Evolutionary conservation across 495 filamentous ascomycete species (phyloP), one percentile per base, ranked within the genome.

Genomic region (Daldinia decipiens): DNA sequence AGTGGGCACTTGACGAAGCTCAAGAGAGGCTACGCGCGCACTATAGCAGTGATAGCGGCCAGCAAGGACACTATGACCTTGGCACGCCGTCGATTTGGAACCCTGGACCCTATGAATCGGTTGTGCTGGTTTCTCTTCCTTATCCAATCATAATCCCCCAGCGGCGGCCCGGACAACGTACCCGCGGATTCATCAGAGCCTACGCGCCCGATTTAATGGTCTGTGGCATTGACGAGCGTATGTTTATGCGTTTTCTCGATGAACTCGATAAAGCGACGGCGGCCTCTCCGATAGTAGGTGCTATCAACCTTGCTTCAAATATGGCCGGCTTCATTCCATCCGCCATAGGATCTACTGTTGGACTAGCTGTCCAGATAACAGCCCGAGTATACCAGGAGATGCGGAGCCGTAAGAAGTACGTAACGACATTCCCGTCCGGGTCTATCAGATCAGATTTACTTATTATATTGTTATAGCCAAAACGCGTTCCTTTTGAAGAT

Each of bases 401-500:
- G 7, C 78, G 84, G 57, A 60, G 79, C 17, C 72, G 81, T 59
- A 70, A 72, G 40, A 43, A 65, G 27, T 29, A 6, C 27, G 73
- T 75, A 51, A 13, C 17, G 15, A 31, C 11, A 64, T 13, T 15
- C 27, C 12, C 11, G 5, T 26, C 9, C 7, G 32, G 2, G 3
- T 34, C 32, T 12, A 27, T 17, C 12, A 2, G 1, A 43, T 36
- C 32, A 31, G 5, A 24, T 45, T 61, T 52, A 45, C 40, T 13
- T 51, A 12, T 29, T 31, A n/a, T 39, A 6, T 7, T 21, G 4
- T 21, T 40, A 34, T 34, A 83, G 86, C 51, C 82, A 84, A 5
- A 90, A 88, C 60, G 77, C 61, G 1, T 89, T 85, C 78, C 81
- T 91, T 15, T 79, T 85, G 40, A 79, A 81, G 57, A 83, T 88